A percentile compares a stretch with the other conserved stretches of the same genome.
Conservation (phyloP, 768 basidiomycete species). For the Sistotremastrum niveocremeum region DNA sequence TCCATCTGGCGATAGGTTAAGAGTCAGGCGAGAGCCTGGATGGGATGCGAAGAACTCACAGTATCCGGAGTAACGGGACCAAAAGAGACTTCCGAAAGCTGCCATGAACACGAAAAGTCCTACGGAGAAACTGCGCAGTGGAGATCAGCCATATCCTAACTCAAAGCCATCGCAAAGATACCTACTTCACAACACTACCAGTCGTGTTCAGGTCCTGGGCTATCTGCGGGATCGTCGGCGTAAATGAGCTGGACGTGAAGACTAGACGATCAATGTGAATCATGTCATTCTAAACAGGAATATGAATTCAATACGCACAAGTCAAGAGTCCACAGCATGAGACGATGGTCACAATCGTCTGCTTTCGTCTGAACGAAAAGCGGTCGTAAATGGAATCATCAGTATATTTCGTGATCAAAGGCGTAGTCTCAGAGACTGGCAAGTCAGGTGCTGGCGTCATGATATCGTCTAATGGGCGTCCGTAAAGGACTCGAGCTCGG, state of each 20-base stretch:
- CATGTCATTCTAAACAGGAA: neutral
- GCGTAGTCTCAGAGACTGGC: too few relatives aligned
- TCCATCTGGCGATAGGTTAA: slow-evolving; percentile 35
- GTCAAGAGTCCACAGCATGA: slow-evolving; percentile 51
- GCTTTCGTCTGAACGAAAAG: slow-evolving; percentile 41
- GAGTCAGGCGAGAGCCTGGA: neutral
- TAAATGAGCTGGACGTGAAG: slow-evolving; percentile 54
- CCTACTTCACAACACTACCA: slow-evolving; percentile 41
- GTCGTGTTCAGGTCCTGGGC: slow-evolving; percentile 50
- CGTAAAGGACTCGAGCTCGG: too few relatives aligned
- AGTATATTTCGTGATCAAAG: too few relatives aligned
- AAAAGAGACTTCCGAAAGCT: slow-evolving; percentile 33
- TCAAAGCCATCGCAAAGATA: neutral
- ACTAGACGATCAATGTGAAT: slow-evolving; percentile 24
- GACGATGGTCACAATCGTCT: slow-evolving; percentile 40
- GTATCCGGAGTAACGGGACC: slow-evolving; percentile 38
- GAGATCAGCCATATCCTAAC: too few relatives aligned
- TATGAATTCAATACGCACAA: slow-evolving; percentile 27
- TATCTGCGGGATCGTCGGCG: slow-evolving; percentile 65
- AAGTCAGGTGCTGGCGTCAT: too few relatives aligned
- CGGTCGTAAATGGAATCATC: slow-evolving; percentile 35
- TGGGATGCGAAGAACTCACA: slow-evolving; percentile 22
- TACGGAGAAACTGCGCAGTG: slow-evolving; percentile 11
- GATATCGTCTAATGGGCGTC: too few relatives aligned
- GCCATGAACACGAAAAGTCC: slow-evolving; percentile 35